Base-by-base conservation (phyloP, 805 yeast genomes). In the Candida rishiriensis region DNA sequence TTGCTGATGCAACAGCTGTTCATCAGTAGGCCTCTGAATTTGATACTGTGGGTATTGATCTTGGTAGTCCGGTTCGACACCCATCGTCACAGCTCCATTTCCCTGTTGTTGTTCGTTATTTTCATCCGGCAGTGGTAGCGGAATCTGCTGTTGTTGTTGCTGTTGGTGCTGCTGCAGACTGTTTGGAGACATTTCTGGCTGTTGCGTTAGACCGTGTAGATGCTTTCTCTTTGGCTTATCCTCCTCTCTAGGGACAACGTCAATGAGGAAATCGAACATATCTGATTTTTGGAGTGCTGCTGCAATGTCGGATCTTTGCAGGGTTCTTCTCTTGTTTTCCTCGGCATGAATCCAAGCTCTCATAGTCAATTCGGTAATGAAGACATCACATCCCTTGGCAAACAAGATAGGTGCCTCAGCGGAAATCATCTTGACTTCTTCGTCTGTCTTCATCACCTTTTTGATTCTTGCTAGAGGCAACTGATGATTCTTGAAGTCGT, bases 261-360 rank as follows among this genome's bases (percentile, higher is more conserved):
- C 99, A 53, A 93, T 93, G 44, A 93, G 69, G 60, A 93, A 93
- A 60, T 93, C 99, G 72, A 91, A 95, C 96, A 93, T 91, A 63
- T 93, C 99, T 34, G 90, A 80, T 61, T 88, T 88, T 52, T 89
- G 93, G 45, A 95, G 70, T 1, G 99, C 99, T 14, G 93, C 93
- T 2, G 97, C 96, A 50, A 93, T 89, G 60, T 93, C 99, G 1
- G 88, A 81, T 58, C 89, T 86, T 63, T 93, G 99, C 47, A 93
- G 69, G 5, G 99, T 93, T 48, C 99, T 70, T 53, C 99, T 77
- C 61, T 93, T 93, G 68, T 88, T 88, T 58, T 88, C 97, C 64
- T 93, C 98, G 3, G 98, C 97, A 57, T 90, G 97, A 49, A 93
- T 88, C 99, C 99, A 93, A 8, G 99, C 97, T 46, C 99, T 75